Base-by-base conservation (phyloP, 345 rosid genomes). In the Punica granatum region DNA sequence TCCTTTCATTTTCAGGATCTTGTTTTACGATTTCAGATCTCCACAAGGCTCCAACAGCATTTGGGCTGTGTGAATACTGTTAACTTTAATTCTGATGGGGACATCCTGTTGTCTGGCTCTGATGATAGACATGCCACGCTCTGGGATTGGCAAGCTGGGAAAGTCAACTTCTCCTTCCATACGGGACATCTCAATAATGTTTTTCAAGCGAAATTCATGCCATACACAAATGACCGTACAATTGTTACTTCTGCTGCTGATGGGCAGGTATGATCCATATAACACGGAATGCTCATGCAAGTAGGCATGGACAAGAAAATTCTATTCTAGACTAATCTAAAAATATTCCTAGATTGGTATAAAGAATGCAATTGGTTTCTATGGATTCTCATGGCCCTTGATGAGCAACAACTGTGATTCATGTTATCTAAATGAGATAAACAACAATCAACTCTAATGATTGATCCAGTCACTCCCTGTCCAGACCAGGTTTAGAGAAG, bases 211-310 rank as follows among this genome's bases (percentile, higher is more conserved):
- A 86, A 85, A 75, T 71, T 89, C 63, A 85, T 89, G 98, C 93
- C 98, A 37, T 84, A 72, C 72, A 70, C 96, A 0, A 90, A 83
- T 81, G 95, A 94, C 69, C 86, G 81, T 15, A 88, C 86, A 76
- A 82, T 91, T 70, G 92, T 94, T 18, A 88, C 96, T 6, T 89
- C 93, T 80, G 97, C 95, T 72, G 95, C 96, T 0, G 99, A 91
- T 77, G 99, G 98, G 43, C 81, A 86, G 99, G 97, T 88, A 74
- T 65, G 9, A 36, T 66, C 19, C 30, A 34, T 44, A 36, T 13
- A 11, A 7, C 41, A 9, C 49, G 25, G 30, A 28, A 33, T 32
- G 35, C 61, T 64, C 31, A 36, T 32, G 26, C 16, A n/a, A 67
- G 35, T 54, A n/a, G 11, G 28, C 26, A 62, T 62, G 37, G 37